Base-by-base conservation (phyloP, 139 green algal genomes). In the Coccomyxa sp. region DNA sequence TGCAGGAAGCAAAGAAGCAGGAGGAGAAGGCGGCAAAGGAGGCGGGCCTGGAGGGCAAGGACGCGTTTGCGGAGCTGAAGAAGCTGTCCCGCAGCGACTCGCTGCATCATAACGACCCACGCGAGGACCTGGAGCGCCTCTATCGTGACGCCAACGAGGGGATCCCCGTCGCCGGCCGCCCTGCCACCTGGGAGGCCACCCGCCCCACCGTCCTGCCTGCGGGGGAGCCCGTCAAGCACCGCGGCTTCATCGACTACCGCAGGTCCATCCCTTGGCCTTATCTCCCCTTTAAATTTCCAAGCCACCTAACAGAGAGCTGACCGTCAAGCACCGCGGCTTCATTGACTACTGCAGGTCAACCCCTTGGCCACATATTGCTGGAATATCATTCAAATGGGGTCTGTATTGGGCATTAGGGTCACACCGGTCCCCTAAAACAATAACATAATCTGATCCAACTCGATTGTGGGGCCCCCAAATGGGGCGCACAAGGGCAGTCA, bases 181-280 rank as follows among this genome's bases (percentile, higher is more conserved):
- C 77, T 27, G 30, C 88, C 18, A 91, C 91, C 21, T 98, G 94
- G 94, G 92, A 97, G 82, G 88, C 87, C 23, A 85, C 87, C 58
- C 85, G 94, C 1, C 92, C 94, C 82, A 93, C 88, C 28, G 82
- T 95, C 68, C 82, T 96, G 76, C 58, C 81, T 3, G 77, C 81
- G 21, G 85, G 83, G 13, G 82, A 85, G 14, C 82, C 94, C 12
- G 83, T 91, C 76, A 98, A 98, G 92, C 18, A 85, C 51, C 87
- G 92, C 57, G 96, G 96, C 68, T 99, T 99, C 84, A 63, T 98
- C 23, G 84, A 93, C 60, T 98, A 98, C 83, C 93, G 95, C 38
- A 25, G n/a, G 78, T 82, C 38, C 15, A 60, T n/a, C 74, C n/a
- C 51, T 23, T 25, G 63, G 17, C 63, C 15, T 23, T 71, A 27